These are phyloP conservation scores for Paramecium pentaurelia DNA, from an alignment of 73 alveolate genomes.

Conservation along the genomic window DNA sequence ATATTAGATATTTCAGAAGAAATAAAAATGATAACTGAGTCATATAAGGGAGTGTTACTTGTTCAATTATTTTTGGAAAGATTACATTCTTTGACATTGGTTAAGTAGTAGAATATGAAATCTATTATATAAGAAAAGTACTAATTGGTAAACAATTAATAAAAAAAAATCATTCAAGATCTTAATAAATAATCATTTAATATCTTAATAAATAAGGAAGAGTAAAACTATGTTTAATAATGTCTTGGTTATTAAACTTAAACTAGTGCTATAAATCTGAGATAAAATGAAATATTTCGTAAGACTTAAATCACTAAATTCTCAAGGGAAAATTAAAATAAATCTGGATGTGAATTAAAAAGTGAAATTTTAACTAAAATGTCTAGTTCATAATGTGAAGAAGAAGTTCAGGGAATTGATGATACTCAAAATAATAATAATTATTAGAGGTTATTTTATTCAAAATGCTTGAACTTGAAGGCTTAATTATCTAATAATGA, in stretches of 20 bases:
- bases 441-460: neutral
- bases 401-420: neutral
- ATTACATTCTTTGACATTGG: neutral
- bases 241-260: neutral
- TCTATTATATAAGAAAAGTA: neutral
- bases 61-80: constrained; percentile 2
- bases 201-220: neutral
- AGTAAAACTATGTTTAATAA: neutral
- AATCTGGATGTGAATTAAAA: neutral
- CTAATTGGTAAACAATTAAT: neutral
- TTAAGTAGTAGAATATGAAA: neutral
- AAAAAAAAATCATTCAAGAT: neutral
- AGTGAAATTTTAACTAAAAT: constrained; percentile 13
- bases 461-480: neutral
- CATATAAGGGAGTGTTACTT: neutral
- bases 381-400: neutral
- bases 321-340: neutral
- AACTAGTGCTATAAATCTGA: neutral
- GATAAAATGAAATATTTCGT: neutral
- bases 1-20: neutral
- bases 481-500: neutral
- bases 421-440: neutral
- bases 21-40: neutral
- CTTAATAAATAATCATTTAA: neutral
- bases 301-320: neutral